These are phyloP conservation scores for Globisporangium apiculatum DNA, from an alignment of 352 stramenopile species.

Conservation along the genomic window DNA sequence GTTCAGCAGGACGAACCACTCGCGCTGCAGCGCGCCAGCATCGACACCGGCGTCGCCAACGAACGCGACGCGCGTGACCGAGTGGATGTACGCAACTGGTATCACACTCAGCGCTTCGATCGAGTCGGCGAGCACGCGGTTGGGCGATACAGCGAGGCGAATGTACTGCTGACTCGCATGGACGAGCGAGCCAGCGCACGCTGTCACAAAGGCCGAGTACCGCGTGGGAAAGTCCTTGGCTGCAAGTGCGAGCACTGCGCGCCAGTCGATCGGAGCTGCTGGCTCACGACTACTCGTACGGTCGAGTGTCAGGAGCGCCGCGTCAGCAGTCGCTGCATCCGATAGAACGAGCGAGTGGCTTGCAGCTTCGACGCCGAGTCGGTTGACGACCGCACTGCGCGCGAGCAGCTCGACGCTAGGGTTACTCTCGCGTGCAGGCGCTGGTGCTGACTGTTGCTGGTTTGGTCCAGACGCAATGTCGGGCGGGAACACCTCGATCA, in stretches of 20 bases:
- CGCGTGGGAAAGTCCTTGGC: no score
- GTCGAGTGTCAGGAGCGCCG: constrained; percentile 57
- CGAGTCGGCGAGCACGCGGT: constrained; percentile 9
- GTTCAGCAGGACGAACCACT: constrained; percentile 66
- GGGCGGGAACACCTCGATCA: no score
- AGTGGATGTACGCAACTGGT: constrained; percentile 18
- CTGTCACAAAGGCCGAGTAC: no score
- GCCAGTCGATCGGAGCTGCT: no score
- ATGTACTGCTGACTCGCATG: no score
- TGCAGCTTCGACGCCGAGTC: constrained; percentile 89
- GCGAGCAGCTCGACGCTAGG: constrained; percentile 32
- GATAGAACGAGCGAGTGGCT: constrained; percentile 84
- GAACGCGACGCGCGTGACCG: constrained; percentile 47
- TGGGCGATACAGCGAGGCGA: background rate
- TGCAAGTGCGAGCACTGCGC: no score
- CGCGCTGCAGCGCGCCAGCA: constrained; percentile 53
- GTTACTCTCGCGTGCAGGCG: no score
- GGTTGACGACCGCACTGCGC: constrained; percentile 8
- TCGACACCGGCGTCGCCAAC: constrained; percentile 53
- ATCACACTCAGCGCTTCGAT: constrained; percentile 21
- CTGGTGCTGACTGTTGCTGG: no score
- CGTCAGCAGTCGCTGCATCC: constrained; percentile 90
- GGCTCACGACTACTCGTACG: no score
- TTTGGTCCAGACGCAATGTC: no score
- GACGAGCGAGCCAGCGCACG: no score